Evolutionary conservation across 2,329 filamentous ascomycete genomes (phyloP).

Genomic region (Colletotrichum orchidophilum): DNA sequence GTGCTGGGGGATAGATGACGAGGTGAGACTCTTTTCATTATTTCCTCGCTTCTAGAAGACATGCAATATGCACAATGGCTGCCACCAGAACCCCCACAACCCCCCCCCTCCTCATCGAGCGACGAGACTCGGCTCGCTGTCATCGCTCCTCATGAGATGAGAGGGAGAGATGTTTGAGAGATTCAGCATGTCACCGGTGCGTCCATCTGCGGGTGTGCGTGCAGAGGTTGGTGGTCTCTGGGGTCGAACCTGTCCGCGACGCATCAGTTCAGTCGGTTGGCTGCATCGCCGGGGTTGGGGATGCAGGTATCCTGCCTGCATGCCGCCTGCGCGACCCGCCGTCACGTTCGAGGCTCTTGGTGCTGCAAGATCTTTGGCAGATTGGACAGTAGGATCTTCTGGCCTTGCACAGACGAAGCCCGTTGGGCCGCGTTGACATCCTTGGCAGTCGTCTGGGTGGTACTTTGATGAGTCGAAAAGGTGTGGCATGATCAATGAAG

Average conservation of each 20-base stretch:
- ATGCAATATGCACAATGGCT: neutral
- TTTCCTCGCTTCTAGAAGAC: conserved; percentile 2
- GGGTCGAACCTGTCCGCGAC: conserved; percentile 1
- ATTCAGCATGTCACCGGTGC: conserved; percentile 24
- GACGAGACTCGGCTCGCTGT: neutral
- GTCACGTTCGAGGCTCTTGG: neutral
- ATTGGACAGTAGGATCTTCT: no score
- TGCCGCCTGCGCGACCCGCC: neutral
- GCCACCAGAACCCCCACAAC: neutral
- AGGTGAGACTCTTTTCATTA: neutral
- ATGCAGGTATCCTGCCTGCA: conserved; percentile 17
- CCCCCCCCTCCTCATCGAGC: no score
- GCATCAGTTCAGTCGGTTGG: conserved; percentile 12
- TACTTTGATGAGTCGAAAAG: neutral
- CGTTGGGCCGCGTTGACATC: neutral
- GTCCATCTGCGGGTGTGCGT: neutral
- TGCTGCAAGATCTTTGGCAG: neutral
- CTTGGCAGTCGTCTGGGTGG: neutral
- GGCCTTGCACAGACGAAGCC: neutral
- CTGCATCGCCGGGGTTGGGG: conserved; percentile 20
- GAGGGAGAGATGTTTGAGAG: neutral
- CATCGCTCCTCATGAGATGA: neutral
- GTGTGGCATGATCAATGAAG: neutral
- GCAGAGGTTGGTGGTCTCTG: neutral
- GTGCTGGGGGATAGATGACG: neutral